Base-by-base conservation (phyloP, 2,329 filamentous ascomycete genomes). In the Escovopsis sp. region DNA sequence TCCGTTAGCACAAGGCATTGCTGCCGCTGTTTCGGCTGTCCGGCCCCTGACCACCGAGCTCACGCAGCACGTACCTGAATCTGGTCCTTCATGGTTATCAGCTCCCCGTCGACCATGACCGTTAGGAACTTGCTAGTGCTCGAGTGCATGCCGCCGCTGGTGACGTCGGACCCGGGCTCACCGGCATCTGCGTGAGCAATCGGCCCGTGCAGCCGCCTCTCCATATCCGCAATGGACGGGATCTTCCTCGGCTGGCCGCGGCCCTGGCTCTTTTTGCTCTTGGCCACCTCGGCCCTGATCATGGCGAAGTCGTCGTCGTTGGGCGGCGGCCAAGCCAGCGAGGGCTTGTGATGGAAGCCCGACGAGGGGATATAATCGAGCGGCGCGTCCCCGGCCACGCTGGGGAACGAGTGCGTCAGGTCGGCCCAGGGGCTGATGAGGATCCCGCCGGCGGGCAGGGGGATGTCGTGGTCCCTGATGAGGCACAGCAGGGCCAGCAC, bases 351-450 rank as follows among this genome's bases (percentile, higher is more conserved):
- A 49, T 93, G 80, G 53, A 98, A 96, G 0, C 91, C 91, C 51
- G 81, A 72, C 1, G 79, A 65, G 4, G 91, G 91, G 32, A 98
- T 89, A 53, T 95, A 96, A 57, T 98, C 91, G 40, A 85, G 62
- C 1, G 76, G 74, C 40, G 75, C 78, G 35, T 86, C 76, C 5
- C 69, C 74, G 2, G 76, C 73, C n/a, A 94, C 73, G 50, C 88
- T 95, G 0, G 91, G 91, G 49, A 96, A 96, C 0, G 88, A 95
- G 58, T 96, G 89, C 0, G 86, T 94, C 42, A 96, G 65, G 58
- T 98, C 91, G 8, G 89, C 87, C 91, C 91, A 98, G 1, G 91
- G 91, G 40, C 86, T 94, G 41, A 96, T 84, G 35, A 96, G 68
- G 37, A 96, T 80, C 4, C 83, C 88, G 2, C 91, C 91, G 2